Base-by-base conservation (phyloP, 306 rosid species). In the Rosa persica region DNA sequence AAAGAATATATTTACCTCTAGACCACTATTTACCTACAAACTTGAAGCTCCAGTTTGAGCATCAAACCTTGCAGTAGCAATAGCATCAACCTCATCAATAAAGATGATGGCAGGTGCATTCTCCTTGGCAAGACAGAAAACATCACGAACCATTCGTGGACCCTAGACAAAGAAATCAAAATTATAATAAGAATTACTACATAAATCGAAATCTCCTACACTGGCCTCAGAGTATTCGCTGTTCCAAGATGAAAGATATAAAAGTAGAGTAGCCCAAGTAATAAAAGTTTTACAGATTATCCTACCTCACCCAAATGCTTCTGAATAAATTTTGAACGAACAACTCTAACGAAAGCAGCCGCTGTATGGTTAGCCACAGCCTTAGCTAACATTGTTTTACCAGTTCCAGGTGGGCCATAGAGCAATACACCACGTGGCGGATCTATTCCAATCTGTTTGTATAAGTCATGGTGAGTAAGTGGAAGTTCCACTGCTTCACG, bases 1-100 rank as follows among this genome's bases (percentile, higher is more conserved):
- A n/a, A n/a, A n/a, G n/a, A n/a, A n/a, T n/a, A n/a, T n/a, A n/a
- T n/a, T n/a, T n/a, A n/a, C n/a, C n/a, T n/a, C n/a, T n/a, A n/a
- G n/a, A n/a, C n/a, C n/a, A n/a, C n/a, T n/a, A n/a, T n/a, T n/a
- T n/a, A n/a, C n/a, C n/a, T n/a, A n/a, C n/a, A n/a, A n/a, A n/a
- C n/a, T n/a, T n/a, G n/a, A n/a, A 71, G 98, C 99, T 69, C 98
- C 99, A 73, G 99, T 96, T 89, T 96, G 99, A 67, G 99, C 99
- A 88, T 96, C 99, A 89, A 96, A 96, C 70, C 99, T 86, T 36
- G 99, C 99, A 40, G 99, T 96, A 61, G 99, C 99, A 60, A 96
- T 96, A 7, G 99, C 99, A 89, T 96, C 99, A 58, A 96, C 99
- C 88, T 96, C 99, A 82, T 96, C 99, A 52, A 96, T 96, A 83